Percentiles rank a stretch among this genome's conserved stretches.
Conservation (phyloP, 768 basidiomycete genomes). For the Boletellus emodensis region DNA sequence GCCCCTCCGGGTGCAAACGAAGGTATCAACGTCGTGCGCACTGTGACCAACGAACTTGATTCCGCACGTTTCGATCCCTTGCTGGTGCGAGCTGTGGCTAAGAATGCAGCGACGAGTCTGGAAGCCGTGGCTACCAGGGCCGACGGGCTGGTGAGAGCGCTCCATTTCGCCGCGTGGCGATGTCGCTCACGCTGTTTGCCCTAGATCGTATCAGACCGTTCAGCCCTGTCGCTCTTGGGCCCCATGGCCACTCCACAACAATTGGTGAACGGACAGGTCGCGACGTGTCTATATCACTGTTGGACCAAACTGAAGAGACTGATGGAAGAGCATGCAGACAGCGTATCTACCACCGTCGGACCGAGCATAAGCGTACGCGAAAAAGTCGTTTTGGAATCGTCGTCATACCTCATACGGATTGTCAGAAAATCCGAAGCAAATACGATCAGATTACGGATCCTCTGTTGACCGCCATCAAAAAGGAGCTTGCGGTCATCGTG, state of each 20-base stretch:
- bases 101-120: slow-evolving; percentile 61
- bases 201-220: slow-evolving; percentile 68
- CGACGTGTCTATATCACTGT: slow-evolving; percentile 53
- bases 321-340: slow-evolving; percentile 25
- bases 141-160: slow-evolving; percentile 61
- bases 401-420: background rate
- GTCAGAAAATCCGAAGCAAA: slow-evolving; percentile 26
- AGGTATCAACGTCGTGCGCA: slow-evolving; percentile 71
- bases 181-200: background rate
- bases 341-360: slow-evolving; percentile 50
- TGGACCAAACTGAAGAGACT: slow-evolving; percentile 24
- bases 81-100: slow-evolving; percentile 74
- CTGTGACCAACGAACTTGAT: slow-evolving; percentile 78
- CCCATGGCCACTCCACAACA: slow-evolving; percentile 79
- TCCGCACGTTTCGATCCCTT: slow-evolving; percentile 64
- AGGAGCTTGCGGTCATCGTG: slow-evolving; percentile 77
- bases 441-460: slow-evolving; percentile 62
- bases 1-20: slow-evolving; percentile 71
- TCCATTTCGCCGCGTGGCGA: background rate
- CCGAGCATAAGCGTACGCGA: slow-evolving; percentile 56
- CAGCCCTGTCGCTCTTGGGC: slow-evolving; percentile 70
- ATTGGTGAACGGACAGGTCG: slow-evolving; percentile 68
- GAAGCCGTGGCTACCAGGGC: slow-evolving; percentile 62
- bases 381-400: background rate
- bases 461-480: slow-evolving; percentile 62